Evolutionary conservation across 495 filamentous ascomycete species (phyloP).

Genomic region (Barbatosphaeria neglecta): DNA sequence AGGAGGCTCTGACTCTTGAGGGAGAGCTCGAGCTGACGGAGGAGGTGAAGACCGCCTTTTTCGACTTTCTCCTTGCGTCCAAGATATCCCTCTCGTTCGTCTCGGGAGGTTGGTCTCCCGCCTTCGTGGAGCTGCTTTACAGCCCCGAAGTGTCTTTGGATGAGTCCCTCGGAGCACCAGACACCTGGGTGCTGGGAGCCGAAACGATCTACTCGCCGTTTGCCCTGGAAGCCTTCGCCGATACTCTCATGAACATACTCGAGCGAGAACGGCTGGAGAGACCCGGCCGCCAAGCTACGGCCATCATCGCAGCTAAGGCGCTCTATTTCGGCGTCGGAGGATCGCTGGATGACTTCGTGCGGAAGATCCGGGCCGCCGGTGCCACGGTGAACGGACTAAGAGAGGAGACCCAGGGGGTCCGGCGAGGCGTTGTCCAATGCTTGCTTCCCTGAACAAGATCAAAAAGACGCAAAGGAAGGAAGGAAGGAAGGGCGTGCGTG

Average conservation of each 20-base stretch:
- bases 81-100: constrained; percentile 59
- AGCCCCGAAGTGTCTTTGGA: constrained; percentile 10
- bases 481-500: too few species aligned
- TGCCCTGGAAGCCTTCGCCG: constrained; percentile 60
- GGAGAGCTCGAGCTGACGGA: constrained; percentile 67
- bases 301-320: constrained; percentile 81
- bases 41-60: constrained; percentile 50
- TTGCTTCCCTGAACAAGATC: constrained; percentile 13
- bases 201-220: constrained; percentile 92
- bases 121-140: constrained; percentile 49
- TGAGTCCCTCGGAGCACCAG: constrained; percentile 7
- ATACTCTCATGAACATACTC: constrained; percentile 56
- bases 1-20: constrained; percentile 34
- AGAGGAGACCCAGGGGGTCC: constrained; percentile 51
- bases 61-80: constrained; percentile 38
- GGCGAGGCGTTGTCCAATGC: constrained; percentile 39
- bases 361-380: constrained; percentile 43
- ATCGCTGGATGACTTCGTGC: constrained; percentile 77
- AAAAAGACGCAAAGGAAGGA: too few species aligned
- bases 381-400: constrained; percentile 47
- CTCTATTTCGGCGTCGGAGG: constrained; percentile 97
- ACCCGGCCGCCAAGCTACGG: constrained; percentile 35
- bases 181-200: constrained; percentile 60
- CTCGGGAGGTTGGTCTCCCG: constrained; percentile 71
- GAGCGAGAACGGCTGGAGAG: constrained; percentile 34